Evolutionary conservation across 2,329 filamentous ascomycete genomes (phyloP), one percentile per base, ranked within the genome.

Genomic region (Ceratocystiopsis sp.): DNA sequence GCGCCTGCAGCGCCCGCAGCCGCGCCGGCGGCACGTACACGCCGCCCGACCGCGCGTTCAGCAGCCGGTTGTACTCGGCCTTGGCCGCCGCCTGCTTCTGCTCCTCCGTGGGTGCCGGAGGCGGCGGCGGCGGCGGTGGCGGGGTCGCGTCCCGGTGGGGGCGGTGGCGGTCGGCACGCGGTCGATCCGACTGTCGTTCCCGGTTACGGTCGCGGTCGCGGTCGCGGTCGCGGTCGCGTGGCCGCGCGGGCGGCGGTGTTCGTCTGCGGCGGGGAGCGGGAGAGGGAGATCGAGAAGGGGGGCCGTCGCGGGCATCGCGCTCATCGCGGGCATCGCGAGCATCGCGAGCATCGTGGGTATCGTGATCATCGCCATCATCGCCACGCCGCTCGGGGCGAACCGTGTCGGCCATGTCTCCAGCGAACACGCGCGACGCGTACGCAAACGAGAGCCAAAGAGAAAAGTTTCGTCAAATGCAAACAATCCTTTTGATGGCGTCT

Each of bases 11-110:
- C 35, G 89, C 89, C 53, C 86, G 78, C 56, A 98, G 68, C 52
- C 85, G 75, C 42, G 89, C 89, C 0, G 91, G 91, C 17, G 91
- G 91, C 48, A 98, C 93, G 59, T 98, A 98, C 19, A 86, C 93
- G 52, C 91, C 91, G 50, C 91, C 91, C 40, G 86, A 94, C 51
- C 91, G 82, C 75, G 93, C 89, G 51, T 75, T 91, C 52, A 94
- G 67, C 48, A 96, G 73, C 63, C 89, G 89, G 62, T 93, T 80
- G 63, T 94, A 93, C 66, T 95, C 87, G 50, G 86, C 84, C 65
- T 93, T 93, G 37, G 85, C 84, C 36, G 78, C 78, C 19, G 79
- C 84, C 62, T 89, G 84, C 62, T 93, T 93, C 61, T 87, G 79
- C 59, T 85, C 85, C 54, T 83, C 85, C 39, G 73, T 77, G 48